Base-by-base conservation (phyloP, 495 filamentous ascomycete species). In the Trichocladium uniseriatum region DNA sequence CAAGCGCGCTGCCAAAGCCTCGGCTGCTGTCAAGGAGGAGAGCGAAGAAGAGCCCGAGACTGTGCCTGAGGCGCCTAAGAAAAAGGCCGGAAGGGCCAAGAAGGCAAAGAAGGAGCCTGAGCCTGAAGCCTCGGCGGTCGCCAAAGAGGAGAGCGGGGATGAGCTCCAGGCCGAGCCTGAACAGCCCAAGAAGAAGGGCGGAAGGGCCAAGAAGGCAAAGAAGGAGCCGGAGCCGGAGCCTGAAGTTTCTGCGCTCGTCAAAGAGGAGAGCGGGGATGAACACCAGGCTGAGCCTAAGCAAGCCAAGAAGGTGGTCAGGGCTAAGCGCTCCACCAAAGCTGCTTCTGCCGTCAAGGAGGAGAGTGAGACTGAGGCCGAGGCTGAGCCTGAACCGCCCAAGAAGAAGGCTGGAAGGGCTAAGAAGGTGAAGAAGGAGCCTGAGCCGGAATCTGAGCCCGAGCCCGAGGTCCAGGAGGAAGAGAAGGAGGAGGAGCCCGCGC, bases 111-210 rank as follows among this genome's bases (percentile, higher is more conserved):
- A 42, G 45, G 38, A 52, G 38, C 55, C 52, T 19, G 45, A 37
- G 6, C 49, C 44, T 41, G 66, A 70, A 38, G 64, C 65, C 32
- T 45, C 39, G 1, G 60, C 51, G 4, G 59, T 50, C 21, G 43
- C 50, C 36, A 57, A 59, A 38, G 53, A 58, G 15, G 59, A 60
- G 19, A 35, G 15, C 15, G 46, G 43, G 2, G 40, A 48, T 20
- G 59, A 54, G 21, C 44, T 4, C 24, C 4, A 27, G 24, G 4
- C 61, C 14, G 61, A 59, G 48, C 55, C 55, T 32, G 53, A 65
- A 35, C 54, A 69, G 28, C 64, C 57, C 31, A 53, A 51, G 39
- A 41, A 57, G n/a, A 27, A 48, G 14, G 32, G 2, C 54, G 65
- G n/a, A n/a, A n/a, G n/a, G n/a, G n/a, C n/a, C n/a, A n/a, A n/a